These are phyloP conservation scores for Penicillium pulvis DNA, from an alignment of 495 filamentous ascomycete genomes.

Conservation along the genomic window DNA sequence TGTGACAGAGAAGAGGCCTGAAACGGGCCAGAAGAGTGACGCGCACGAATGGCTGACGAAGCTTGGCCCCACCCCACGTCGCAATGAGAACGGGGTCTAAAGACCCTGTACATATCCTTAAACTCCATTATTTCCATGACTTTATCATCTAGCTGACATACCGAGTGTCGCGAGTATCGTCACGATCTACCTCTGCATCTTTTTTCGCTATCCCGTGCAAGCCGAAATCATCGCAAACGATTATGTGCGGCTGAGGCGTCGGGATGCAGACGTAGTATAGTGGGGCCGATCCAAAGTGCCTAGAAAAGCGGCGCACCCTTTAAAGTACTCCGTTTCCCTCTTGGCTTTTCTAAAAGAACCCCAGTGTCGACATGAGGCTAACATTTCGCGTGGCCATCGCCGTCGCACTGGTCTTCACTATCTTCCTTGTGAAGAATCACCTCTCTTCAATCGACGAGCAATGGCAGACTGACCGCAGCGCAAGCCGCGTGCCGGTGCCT, in stretches of 20 bases:
- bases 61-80: conserved; percentile 12
- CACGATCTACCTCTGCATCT: not conserved
- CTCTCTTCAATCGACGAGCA: conserved; percentile 18
- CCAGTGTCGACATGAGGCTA: conserved; percentile 18
- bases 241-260: conserved; percentile 9
- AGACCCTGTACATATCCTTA: not conserved
- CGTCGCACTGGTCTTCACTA: conserved; percentile 12
- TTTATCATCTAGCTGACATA: too few species aligned
- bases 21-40: conserved; percentile 12
- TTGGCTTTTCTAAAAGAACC: not conserved
- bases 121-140: not conserved
- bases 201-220: not conserved
- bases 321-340: conserved; percentile 1
- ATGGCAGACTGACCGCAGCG: conserved; percentile 11
- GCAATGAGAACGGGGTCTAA: conserved; percentile 2
- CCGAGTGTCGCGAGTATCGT: too few species aligned
- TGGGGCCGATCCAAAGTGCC: conserved; percentile 7
- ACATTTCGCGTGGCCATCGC: conserved; percentile 15
- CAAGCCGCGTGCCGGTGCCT: not conserved
- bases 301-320: not conserved
- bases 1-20: conserved; percentile 7
- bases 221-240: not conserved
- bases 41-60: conserved; percentile 20
- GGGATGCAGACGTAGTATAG: conserved; percentile 7
- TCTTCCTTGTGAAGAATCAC: conserved; percentile 27